Evolutionary conservation across 1,139 yeast species (phyloP).

Genomic region (Hyphopichia pseudoburtonii): DNA sequence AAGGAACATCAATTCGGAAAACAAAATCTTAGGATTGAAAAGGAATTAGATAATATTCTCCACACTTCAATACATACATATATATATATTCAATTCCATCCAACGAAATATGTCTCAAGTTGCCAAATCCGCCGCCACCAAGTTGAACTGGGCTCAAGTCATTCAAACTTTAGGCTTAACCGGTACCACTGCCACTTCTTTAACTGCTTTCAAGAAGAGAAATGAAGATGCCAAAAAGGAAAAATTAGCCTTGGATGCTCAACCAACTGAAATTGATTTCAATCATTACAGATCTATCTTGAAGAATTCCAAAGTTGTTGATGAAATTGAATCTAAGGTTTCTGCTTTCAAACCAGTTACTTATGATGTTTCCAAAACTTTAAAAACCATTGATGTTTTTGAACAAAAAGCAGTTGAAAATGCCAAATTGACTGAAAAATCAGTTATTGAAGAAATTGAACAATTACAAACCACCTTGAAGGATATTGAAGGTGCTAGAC

Average conservation of each 20-base stretch:
- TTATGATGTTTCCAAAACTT: constrained; percentile 83
- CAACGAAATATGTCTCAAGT: constrained; percentile 39
- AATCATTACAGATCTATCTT: constrained; percentile 73
- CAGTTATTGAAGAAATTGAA: constrained; percentile 81
- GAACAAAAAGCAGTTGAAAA: constrained; percentile 95
- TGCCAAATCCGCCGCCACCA: constrained; percentile 73
- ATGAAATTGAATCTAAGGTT: constrained; percentile 79
- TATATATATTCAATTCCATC: neutral
- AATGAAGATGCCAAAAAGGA: constrained; percentile 95
- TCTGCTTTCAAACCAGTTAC: constrained; percentile 76
- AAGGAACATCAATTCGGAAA: no score
- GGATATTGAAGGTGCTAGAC: constrained; percentile 96
- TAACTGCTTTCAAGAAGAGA: constrained; percentile 95
- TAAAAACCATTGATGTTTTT: constrained; percentile 89
- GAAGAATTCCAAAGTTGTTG: constrained; percentile 78
- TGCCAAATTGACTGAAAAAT: constrained; percentile 89
- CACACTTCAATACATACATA: neutral
- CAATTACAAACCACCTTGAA: constrained; percentile 85
- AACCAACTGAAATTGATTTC: constrained; percentile 79
- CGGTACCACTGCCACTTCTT: constrained; percentile 85
- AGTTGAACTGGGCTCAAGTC: constrained; percentile 94
- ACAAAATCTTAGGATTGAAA: no score
- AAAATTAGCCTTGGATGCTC: constrained; percentile 65
- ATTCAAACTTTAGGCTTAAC: constrained; percentile 87
- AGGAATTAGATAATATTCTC: no score